A percentile compares a stretch with the other conserved stretches of the same genome.
These are phyloP conservation scores for Diaporthe amygdali DNA, from an alignment of 2,329 filamentous ascomycete genomes.

Conservation along the genomic window DNA sequence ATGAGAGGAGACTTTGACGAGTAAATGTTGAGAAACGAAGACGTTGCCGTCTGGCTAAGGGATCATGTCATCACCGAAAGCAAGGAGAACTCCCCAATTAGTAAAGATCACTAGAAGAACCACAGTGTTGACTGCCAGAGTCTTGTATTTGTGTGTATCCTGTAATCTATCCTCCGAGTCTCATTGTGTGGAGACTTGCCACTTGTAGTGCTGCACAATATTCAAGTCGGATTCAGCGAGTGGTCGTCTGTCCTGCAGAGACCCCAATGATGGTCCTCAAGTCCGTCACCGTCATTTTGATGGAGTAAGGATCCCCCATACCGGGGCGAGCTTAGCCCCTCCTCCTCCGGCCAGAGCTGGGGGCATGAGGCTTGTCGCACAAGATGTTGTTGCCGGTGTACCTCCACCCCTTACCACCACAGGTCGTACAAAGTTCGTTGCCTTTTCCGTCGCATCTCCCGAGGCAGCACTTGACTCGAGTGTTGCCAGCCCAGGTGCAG, in stretches of 20 bases:
- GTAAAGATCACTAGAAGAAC: background rate
- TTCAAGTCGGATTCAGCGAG: background rate
- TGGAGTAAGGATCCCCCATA: too few species aligned
- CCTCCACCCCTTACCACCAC: background rate
- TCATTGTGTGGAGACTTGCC: background rate
- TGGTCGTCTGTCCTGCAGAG: background rate
- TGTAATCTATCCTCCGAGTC: background rate
- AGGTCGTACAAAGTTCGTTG: background rate
- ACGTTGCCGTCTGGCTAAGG: too few species aligned
- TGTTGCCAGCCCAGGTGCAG: background rate
- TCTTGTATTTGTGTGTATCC: background rate
- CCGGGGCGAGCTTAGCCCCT: background rate
- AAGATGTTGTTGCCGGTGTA: background rate
- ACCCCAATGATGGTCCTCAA: background rate
- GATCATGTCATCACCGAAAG: too few species aligned
- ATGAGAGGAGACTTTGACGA: too few species aligned
- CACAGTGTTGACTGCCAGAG: background rate
- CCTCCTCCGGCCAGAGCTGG: background rate
- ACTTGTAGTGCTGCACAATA: background rate
- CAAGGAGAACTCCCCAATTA: too few species aligned
- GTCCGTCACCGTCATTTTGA: background rate
- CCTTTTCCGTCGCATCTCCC: background rate
- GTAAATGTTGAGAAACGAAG: too few species aligned
- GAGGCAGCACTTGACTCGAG: background rate
- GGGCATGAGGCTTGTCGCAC: background rate